phyloP scores from a whole-genome alignment of 2,329 filamentous ascomycete genomes.

The Aspergillus neotritici region DNA sequence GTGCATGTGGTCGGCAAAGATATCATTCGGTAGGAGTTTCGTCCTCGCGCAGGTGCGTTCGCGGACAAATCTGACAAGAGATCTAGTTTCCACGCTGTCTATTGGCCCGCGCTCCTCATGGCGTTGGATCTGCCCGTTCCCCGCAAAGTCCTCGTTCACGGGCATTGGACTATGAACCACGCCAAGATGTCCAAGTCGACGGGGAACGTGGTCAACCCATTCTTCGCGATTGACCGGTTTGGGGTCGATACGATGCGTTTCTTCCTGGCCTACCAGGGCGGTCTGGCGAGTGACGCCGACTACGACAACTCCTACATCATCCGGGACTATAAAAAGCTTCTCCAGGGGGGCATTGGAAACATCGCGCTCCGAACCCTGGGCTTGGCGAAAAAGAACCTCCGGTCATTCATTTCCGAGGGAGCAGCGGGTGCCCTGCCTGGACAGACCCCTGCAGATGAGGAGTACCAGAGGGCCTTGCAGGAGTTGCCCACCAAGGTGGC shows the following conservation, averaged over 20 bases:
- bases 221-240: constrained; percentile 83
- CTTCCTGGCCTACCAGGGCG: constrained; percentile 77
- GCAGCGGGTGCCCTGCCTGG: constrained; percentile 24
- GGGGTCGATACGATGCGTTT: constrained; percentile 83
- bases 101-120: constrained; percentile 96
- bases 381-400: constrained; percentile 63
- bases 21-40: constrained; percentile 60
- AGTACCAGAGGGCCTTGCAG: constrained; percentile 40
- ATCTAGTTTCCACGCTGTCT: constrained; percentile 78
- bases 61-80: constrained; percentile 14
- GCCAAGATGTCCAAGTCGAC: constrained; percentile 96
- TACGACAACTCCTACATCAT: constrained; percentile 78
- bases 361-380: constrained; percentile 65
- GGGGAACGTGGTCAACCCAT: constrained; percentile 92
- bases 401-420: constrained; percentile 49
- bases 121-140: constrained; percentile 75
- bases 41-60: neutral
- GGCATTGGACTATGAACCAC: constrained; percentile 88
- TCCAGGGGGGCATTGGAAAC: constrained; percentile 77
- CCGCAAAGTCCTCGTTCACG: constrained; percentile 76
- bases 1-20: constrained; percentile 94
- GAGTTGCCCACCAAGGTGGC: constrained; percentile 41
- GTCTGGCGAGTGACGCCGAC: constrained; percentile 69
- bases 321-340: constrained; percentile 68
- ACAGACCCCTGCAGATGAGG: constrained; percentile 24